A percentile compares a stretch with the other conserved stretches of the same genome.
phyloP scores from a whole-genome alignment of 768 basidiomycete species.

The Coprinopsis sp. region DNA sequence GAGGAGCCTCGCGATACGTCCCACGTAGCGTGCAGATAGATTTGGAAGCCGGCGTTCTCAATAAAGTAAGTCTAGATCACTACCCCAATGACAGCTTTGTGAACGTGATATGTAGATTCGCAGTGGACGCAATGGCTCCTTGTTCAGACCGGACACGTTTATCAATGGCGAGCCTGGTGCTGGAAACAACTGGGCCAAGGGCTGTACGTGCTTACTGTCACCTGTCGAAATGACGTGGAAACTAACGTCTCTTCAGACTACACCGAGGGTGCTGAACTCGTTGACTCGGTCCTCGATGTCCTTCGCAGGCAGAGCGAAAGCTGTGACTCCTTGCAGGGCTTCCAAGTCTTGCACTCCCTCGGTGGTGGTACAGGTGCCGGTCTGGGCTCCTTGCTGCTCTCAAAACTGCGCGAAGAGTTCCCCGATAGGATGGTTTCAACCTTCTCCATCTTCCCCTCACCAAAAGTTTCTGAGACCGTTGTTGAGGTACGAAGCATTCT shows the following conservation, averaged over 20 bases:
- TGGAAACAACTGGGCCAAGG: slow-evolving; percentile 96
- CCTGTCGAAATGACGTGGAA: neutral
- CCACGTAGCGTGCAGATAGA: slow-evolving; percentile 90
- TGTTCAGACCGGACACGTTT: slow-evolving; percentile 89
- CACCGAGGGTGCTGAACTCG: slow-evolving; percentile 93
- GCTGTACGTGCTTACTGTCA: slow-evolving; percentile 52
- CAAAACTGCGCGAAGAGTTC: slow-evolving; percentile 74
- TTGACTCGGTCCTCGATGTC: slow-evolving; percentile 82
- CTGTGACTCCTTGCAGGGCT: slow-evolving; percentile 87
- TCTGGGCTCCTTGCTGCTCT: slow-evolving; percentile 72
- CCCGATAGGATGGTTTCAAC: slow-evolving; percentile 55
- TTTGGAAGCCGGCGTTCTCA: slow-evolving; percentile 82
- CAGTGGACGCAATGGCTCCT: slow-evolving; percentile 59
- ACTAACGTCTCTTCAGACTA: slow-evolving; percentile 48
- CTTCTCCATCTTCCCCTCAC: slow-evolving; percentile 51
- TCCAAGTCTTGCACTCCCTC: slow-evolving; percentile 84
- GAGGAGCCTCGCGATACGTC: slow-evolving; percentile 65
- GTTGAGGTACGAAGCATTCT: slow-evolving; percentile 56
- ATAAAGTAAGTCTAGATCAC: slow-evolving; percentile 46
- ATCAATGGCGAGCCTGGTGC: slow-evolving; percentile 58
- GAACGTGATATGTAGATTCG: slow-evolving; percentile 42
- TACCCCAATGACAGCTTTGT: neutral
- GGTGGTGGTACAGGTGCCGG: slow-evolving; percentile 92
- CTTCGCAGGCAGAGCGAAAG: slow-evolving; percentile 74
- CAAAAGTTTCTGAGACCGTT: slow-evolving; percentile 53